Evolutionary conservation across 2,329 filamentous ascomycete genomes (phyloP).

Genomic region (Hysterium pulicare): DNA sequence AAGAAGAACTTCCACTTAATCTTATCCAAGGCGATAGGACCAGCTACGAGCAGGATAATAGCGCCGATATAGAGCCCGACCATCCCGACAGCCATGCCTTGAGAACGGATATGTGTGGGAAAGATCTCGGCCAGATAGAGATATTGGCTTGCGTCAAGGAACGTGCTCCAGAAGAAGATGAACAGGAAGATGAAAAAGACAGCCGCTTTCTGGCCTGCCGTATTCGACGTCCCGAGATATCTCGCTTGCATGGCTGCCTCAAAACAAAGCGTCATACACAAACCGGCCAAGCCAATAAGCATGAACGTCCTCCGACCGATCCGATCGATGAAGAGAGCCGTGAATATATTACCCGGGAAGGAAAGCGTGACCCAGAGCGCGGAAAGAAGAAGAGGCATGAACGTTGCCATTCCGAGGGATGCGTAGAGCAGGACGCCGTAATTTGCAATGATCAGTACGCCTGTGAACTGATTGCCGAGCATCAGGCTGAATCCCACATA

Average conservation of each 20-base stretch:
- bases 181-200: conserved; percentile 23
- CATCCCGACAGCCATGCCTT: conserved; percentile 17
- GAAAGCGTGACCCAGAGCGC: conserved; percentile 19
- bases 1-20: conserved; percentile 42
- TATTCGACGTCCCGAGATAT: conserved; percentile 16
- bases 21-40: conserved; percentile 33
- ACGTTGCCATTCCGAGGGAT: conserved; percentile 17
- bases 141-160: conserved; percentile 21
- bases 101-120: conserved; percentile 19
- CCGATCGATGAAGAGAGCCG: conserved; percentile 19
- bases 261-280: conserved; percentile 11
- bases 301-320: conserved; percentile 18
- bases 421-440: conserved; percentile 21
- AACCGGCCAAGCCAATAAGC: conserved; percentile 16
- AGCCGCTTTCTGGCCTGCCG: conserved; percentile 16
- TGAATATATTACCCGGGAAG: conserved; percentile 21
- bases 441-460: conserved; percentile 19
- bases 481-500: conserved; percentile 41
- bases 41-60: conserved; percentile 31
- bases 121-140: conserved; percentile 24
- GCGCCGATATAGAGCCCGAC: conserved; percentile 22
- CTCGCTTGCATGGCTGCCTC: conserved; percentile 13
- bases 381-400: conserved; percentile 18
- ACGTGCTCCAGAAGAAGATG: conserved; percentile 23
- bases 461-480: conserved; percentile 38